These are phyloP conservation scores for Caloboletus firmus DNA, from an alignment of 1,284 basidiomycete genomes.

Conservation along the genomic window DNA sequence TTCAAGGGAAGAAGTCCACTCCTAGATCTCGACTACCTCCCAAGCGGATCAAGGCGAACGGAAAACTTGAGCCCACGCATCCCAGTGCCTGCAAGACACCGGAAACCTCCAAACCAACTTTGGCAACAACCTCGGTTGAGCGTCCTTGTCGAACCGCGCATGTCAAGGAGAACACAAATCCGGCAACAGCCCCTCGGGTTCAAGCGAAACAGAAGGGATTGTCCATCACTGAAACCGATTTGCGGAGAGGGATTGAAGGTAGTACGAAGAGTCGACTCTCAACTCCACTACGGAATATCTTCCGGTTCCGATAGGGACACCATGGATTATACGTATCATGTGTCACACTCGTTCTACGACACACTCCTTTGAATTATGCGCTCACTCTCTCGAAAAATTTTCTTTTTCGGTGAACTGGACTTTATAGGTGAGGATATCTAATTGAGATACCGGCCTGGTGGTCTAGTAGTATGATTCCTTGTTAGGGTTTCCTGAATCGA, in stretches of 20 bases:
- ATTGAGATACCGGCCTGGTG: slow-evolving; percentile 41
- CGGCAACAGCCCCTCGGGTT: neutral
- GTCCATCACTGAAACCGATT: slow-evolving; percentile 20
- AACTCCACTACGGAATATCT: slow-evolving; percentile 47
- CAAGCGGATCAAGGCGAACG: slow-evolving; percentile 16
- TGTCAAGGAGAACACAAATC: slow-evolving; percentile 17
- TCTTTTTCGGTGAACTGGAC: too few species aligned
- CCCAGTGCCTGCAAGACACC: neutral
- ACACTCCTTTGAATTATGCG: slow-evolving; percentile 14
- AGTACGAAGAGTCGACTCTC: slow-evolving; percentile 44
- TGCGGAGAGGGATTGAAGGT: slow-evolving; percentile 31
- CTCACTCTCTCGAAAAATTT: too few species aligned
- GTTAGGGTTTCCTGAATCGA: slow-evolving; percentile 51
- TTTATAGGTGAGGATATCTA: neutral
- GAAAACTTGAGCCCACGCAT: slow-evolving; percentile 3
- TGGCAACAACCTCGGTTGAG: slow-evolving; percentile 2
- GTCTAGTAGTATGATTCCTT: slow-evolving; percentile 62
- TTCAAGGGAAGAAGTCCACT: slow-evolving; percentile 10
- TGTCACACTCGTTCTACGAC: slow-evolving; percentile 14
- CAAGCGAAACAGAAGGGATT: slow-evolving; percentile 21
- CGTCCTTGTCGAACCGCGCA: slow-evolving; percentile 19
- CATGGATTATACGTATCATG: neutral
- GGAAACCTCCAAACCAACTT: slow-evolving; percentile 2
- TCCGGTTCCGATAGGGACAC: slow-evolving; percentile 44
- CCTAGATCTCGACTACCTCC: slow-evolving; percentile 16